phyloP scores from a whole-genome alignment of 2,329 filamentous ascomycete species.

The Arachnopeziza araneosa region DNA sequence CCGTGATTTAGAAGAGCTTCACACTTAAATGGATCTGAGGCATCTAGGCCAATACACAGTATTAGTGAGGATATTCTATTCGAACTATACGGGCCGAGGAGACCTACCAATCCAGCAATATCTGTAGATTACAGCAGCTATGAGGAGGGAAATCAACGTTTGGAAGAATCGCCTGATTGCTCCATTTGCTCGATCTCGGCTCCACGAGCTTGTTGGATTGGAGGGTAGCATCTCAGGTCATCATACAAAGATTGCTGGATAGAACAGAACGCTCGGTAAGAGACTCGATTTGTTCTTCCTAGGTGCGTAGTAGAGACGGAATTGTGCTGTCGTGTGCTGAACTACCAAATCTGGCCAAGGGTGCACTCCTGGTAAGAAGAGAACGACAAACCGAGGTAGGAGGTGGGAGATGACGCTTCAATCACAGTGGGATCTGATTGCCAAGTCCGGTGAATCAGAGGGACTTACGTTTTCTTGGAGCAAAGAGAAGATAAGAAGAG shows the following conservation, averaged over 20 bases:
- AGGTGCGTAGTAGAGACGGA: not conserved
- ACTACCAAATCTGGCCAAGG: not conserved
- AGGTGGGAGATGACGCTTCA: too few relatives aligned
- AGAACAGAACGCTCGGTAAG: not conserved
- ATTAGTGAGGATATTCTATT: not conserved
- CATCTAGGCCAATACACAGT: slow-evolving; percentile 15
- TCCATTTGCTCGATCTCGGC: not conserved
- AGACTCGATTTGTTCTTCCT: not conserved
- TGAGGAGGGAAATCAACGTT: slow-evolving; percentile 16
- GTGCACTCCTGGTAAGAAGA: not conserved
- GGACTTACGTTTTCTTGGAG: too few relatives aligned
- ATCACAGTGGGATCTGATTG: too few relatives aligned
- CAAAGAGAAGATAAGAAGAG: too few relatives aligned
- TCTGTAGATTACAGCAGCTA: slow-evolving; percentile 25
- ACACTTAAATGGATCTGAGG: slow-evolving; percentile 48
- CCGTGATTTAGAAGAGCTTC: slow-evolving; percentile 45
- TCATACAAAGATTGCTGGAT: not conserved
- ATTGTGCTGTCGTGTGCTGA: not conserved
- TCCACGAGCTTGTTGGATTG: not conserved
- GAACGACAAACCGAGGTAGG: too few relatives aligned
- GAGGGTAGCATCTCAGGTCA: not conserved
- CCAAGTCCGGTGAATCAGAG: too few relatives aligned
- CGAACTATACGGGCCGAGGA: too few relatives aligned
- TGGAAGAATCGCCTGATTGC: slow-evolving; percentile 16
- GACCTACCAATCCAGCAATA: slow-evolving; percentile 28